phyloP scores from a whole-genome alignment of 768 basidiomycete genomes.

The Pilatotrama ljubarskyi region DNA sequence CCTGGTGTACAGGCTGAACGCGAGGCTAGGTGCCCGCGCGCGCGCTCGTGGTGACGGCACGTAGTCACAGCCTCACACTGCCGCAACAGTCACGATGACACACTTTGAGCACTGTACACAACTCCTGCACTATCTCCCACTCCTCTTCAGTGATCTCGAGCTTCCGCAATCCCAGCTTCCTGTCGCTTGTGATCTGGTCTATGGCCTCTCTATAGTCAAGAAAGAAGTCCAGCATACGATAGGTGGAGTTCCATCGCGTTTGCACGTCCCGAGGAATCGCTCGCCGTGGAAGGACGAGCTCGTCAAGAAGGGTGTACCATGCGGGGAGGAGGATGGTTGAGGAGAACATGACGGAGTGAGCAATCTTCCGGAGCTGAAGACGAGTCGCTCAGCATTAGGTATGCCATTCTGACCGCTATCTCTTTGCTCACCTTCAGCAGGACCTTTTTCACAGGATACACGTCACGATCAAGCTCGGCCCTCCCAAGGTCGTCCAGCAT shows the following conservation, averaged over 20 bases:
- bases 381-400: not conserved
- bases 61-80: too few relatives aligned
- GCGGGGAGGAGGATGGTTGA: constrained; percentile 3
- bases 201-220: constrained; percentile 31
- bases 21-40: too few relatives aligned
- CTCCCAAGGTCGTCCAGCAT: not conserved
- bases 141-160: too few relatives aligned
- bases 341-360: constrained; percentile 1
- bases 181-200: too few relatives aligned
- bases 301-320: not conserved
- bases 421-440: not conserved
- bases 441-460: not conserved
- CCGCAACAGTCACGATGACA: too few relatives aligned
- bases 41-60: too few relatives aligned
- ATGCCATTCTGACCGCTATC: not conserved
- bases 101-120: too few relatives aligned
- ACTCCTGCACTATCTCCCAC: too few relatives aligned
- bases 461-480: not conserved
- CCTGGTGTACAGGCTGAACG: too few relatives aligned
- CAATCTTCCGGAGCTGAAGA: not conserved
- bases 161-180: too few relatives aligned
- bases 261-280: constrained; percentile 40
- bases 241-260: constrained; percentile 42
- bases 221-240: constrained; percentile 38
- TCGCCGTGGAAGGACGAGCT: not conserved